These are phyloP conservation scores for Fusarium verticillioides DNA, from an alignment of 2,329 filamentous ascomycete genomes.

Conservation along the genomic window DNA sequence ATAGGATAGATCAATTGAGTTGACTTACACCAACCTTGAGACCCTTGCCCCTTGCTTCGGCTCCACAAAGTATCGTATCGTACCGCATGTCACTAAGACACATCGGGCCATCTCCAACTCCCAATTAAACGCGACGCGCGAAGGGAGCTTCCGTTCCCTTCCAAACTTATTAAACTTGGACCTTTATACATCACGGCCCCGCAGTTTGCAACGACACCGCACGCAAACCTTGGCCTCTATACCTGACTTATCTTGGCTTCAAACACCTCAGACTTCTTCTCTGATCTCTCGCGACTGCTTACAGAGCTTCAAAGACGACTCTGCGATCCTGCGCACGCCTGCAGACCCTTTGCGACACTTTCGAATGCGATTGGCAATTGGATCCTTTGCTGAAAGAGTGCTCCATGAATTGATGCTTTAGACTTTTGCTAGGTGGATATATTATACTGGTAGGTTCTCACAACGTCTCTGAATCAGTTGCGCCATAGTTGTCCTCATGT, in stretches of 20 bases:
- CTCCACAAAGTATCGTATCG: not conserved
- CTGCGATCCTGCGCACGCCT: not conserved
- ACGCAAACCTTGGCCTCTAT: not conserved
- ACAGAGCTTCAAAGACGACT: not conserved
- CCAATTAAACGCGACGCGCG: constrained; percentile 25
- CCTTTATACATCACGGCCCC: constrained; percentile 24
- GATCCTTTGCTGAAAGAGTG: not conserved
- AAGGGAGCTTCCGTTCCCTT: constrained; percentile 3
- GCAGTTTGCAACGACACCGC: constrained; percentile 2
- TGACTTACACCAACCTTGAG: not conserved
- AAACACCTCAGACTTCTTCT: not conserved
- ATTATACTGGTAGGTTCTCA: not conserved
- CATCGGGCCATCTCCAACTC: not conserved
- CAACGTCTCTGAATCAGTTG: not conserved
- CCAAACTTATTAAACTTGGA: constrained; percentile 20
- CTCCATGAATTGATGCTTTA: constrained; percentile 3
- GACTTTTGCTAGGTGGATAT: not conserved
- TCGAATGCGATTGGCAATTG: not conserved
- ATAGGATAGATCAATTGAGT: too few relatives aligned
- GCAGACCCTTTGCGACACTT: constrained; percentile 12
- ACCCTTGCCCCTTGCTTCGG: not conserved
- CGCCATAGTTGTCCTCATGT: not conserved
- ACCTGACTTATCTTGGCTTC: not conserved
- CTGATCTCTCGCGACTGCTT: not conserved
- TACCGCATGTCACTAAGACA: constrained; percentile 1